phyloP scores from a whole-genome alignment of 805 yeast genomes.

The Metschnikowia hibisci region DNA sequence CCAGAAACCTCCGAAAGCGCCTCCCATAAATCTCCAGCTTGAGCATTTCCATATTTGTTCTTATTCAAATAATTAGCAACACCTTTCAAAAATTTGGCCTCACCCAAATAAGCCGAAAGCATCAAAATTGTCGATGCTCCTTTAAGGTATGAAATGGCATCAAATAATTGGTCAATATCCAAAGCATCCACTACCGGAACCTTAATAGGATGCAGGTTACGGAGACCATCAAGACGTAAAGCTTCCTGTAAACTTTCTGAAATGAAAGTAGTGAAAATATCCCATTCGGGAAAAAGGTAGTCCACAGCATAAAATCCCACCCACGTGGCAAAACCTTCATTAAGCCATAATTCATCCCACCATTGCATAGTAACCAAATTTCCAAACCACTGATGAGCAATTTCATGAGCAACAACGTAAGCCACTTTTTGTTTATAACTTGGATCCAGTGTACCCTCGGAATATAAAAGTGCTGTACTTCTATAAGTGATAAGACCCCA shows the following conservation, averaged over 20 bases:
- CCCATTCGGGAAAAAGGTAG: constrained; percentile 75
- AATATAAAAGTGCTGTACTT: constrained; percentile 49
- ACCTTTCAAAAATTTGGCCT: constrained; percentile 65
- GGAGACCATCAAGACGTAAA: constrained; percentile 51
- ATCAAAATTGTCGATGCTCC: constrained; percentile 77
- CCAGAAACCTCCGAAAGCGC: constrained; percentile 62
- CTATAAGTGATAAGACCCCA: constrained; percentile 77
- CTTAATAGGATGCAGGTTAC: constrained; percentile 75
- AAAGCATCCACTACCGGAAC: constrained; percentile 76
- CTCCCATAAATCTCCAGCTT: constrained; percentile 69
- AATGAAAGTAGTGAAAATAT: constrained; percentile 57
- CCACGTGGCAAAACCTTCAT: constrained; percentile 90
- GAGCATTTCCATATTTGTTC: constrained; percentile 66
- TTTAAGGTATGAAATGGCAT: constrained; percentile 74
- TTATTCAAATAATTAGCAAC: constrained; percentile 64
- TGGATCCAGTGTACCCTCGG: constrained; percentile 44
- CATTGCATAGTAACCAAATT: constrained; percentile 86
- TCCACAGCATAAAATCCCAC: constrained; percentile 71
- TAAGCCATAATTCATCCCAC: constrained; percentile 92
- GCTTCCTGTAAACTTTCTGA: constrained; percentile 50
- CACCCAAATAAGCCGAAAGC: constrained; percentile 70
- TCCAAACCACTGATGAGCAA: constrained; percentile 93
- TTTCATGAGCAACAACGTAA: constrained; percentile 79
- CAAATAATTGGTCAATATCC: constrained; percentile 80
- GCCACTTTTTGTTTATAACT: constrained; percentile 66